Base-by-base conservation (phyloP, 169 alveolate genomes). In the Plasmodium knowlesi region DNA sequence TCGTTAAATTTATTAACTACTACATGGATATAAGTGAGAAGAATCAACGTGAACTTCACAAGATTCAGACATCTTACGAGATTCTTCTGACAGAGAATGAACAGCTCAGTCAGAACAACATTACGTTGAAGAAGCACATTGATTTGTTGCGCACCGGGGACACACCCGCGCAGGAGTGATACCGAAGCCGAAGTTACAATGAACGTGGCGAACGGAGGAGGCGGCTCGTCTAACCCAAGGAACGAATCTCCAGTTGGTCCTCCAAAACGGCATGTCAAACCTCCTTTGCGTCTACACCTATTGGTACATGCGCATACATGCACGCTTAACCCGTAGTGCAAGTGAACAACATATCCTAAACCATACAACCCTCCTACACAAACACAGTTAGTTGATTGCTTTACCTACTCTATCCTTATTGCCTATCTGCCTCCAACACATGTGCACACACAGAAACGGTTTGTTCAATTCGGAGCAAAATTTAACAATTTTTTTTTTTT, bases 81-180 rank as follows among this genome's bases (percentile, higher is more conserved):
- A 61, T 67, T 6, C 37, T 90, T n/a, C 43, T 30, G 34, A 61
- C 91, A 28, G 91, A 90, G 74, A 80, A 67, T 70, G 91, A 90
- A 16, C 94, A 90, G 81, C 14, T 90, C 39, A 70, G 53, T 22
- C 80, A 80, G 53, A 90, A 90, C 83, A 81, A 61, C 53, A 90
- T 80, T n/a, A 90, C 82, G 14, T 32, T 90, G 39, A 90, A 81
- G 54, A 76, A 43, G 41, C 93, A 76, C 46, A 53, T 85, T 5
- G 70, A 85, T 50, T 46, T 85, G 37, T 43, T 73, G 25, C 53
- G 46, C 19, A 5, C n/a, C 1, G 73, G 73, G 41, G 82, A 28
- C 28, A 81, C 86, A 41, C 46, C 1, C 28, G 25, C 37, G 83
- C 74, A 57, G 73, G 74, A 25, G 34, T 19, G 37, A 61, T 5